Evolutionary conservation across 2,329 filamentous ascomycete genomes (phyloP), one percentile per base, ranked within the genome.

Genomic region (Sporothrix brunneoviolacea): DNA sequence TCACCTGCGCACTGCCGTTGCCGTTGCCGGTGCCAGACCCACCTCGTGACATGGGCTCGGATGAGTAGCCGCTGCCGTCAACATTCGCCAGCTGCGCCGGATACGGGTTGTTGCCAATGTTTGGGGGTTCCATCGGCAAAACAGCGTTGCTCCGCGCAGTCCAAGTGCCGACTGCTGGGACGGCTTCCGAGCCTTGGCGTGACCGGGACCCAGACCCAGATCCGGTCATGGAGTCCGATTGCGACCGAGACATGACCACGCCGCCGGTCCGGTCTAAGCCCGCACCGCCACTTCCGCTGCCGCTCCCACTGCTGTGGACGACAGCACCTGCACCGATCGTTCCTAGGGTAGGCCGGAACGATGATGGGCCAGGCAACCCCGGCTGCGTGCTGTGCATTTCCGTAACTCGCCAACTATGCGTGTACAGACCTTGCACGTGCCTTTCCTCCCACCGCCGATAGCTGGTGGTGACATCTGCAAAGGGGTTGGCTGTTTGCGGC

Each of bases 401-500:
- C 36, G 50, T 28, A 27, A 16, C 12, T 13, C 22, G 39, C 3
- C 4, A 41, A 18, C 22, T 42, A 27, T 35, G 22, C 3, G 24
- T 6, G 24, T 51, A 33, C 18, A 38, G 9, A 4, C 39, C 35
- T 8, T 48, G 36, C 8, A 15, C 38, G 15, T 59, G 53, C 27
- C 51, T 50, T 30, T 60, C 56, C 24, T 59, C 59, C 57, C 61
- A 65, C 1, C 55, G 56, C 27, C 53, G 56, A 38, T 64, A 66
- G 46, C 61, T 63, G 3, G 62, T 64, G n/a, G 59, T 55, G 13
- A 64, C 56, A 12, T 64, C 62, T 0, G 56, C 44, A 44, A 67
- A 64, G 4, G 56, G 56, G 2, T 54, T 40, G 4, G 52, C 53
- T 1, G 68, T 58, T 3, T 63, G 61, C 1, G 71, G 70, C 8